Base-by-base conservation (phyloP, 2,329 filamentous ascomycete species). In the Nigrospora sphaerica region DNA sequence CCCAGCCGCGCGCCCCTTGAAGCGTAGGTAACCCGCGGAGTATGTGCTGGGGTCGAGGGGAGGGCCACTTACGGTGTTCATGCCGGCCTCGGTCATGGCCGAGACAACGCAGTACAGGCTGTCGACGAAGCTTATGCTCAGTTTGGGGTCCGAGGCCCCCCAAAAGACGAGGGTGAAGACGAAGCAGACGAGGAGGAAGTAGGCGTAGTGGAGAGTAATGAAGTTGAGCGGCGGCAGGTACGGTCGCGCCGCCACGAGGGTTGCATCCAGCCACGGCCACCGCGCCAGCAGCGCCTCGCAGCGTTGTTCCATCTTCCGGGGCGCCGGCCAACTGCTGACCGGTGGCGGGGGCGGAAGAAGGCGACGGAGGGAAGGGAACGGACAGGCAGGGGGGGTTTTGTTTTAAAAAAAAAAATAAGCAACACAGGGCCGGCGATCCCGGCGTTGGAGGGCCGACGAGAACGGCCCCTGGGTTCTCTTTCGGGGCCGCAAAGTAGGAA, bases 81-180 rank as follows among this genome's bases (percentile, higher is more conserved):
- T 67, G 0, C 85, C 85, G 7, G 83, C 77, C 45, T 80, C 72
- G 7, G 81, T 85, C 68, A 87, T 82, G 38, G 83, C 81, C 46
- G 79, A 84, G 36, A 82, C 71, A 43, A 77, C 75, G 44, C 87
- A 63, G 59, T 87, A 88, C 14, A 88, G 62, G n/a, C 78, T 73
- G 57, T 88, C 83, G 34, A 73, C 73, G 61, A 82, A 88, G 39
- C 66, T 63, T 42, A 87, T 69, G 51, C 69, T 76, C 44, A 65
- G 61, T 16, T 63, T 57, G 1, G 78, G 75, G 2, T 69, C 70
- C 1, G 78, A 79, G 0, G 74, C 69, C 10, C 69, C 72, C 73
- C 75, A 87, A 56, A 86, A 82, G 44, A 87, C 72, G 47, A 78
- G 52, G 13, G 81, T 81, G 44, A 69, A 71, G 17, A 83, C 31